phyloP scores from a whole-genome alignment of 2,329 filamentous ascomycete genomes.

The Ceratocystis cubensis region DNA sequence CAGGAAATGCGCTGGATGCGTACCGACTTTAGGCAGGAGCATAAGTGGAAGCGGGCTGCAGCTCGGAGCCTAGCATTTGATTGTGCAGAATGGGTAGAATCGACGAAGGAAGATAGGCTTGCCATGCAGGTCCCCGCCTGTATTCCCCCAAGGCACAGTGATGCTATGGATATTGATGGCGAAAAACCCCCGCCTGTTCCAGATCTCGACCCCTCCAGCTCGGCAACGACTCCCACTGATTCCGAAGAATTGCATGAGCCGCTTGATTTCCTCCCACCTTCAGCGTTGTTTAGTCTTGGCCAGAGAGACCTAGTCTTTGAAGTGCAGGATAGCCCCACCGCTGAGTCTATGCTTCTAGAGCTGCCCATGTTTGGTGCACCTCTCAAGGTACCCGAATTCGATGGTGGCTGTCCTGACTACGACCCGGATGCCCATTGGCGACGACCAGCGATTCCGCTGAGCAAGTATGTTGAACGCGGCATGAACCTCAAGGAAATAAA shows the following conservation, averaged over 20 bases:
- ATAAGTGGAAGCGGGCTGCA: conserved; percentile 80
- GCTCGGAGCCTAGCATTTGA: conserved; percentile 69
- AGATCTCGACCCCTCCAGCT: conserved; percentile 14
- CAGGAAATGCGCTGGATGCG: conserved; percentile 97
- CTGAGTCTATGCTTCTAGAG: conserved; percentile 66
- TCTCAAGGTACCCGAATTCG: conserved; percentile 45
- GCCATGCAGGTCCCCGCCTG: conserved; percentile 53
- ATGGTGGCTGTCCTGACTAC: conserved; percentile 43
- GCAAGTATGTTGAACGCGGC: conserved; percentile 73
- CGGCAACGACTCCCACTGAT: conserved; percentile 22
- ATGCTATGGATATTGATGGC: conserved; percentile 30
- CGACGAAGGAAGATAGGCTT: conserved; percentile 49
- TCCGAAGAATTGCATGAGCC: conserved; percentile 30
- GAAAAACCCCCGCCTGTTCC: conserved; percentile 32
- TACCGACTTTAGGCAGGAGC: conserved; percentile 85
- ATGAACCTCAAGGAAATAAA: conserved; percentile 55
- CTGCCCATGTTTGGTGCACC: conserved; percentile 66
- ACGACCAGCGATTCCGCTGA: conserved; percentile 66
- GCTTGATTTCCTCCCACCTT: conserved; percentile 48
- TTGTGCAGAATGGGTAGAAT: conserved; percentile 70
- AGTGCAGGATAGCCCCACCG: conserved; percentile 58
- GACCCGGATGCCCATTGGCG: conserved; percentile 62
- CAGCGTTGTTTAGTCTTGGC: conserved; percentile 70
- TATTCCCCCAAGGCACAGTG: conserved; percentile 31
- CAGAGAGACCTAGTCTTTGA: conserved; percentile 72